Evolutionary conservation across 768 basidiomycete species (phyloP), one percentile per base, ranked within the genome.

Genomic region (Boletales sp.): DNA sequence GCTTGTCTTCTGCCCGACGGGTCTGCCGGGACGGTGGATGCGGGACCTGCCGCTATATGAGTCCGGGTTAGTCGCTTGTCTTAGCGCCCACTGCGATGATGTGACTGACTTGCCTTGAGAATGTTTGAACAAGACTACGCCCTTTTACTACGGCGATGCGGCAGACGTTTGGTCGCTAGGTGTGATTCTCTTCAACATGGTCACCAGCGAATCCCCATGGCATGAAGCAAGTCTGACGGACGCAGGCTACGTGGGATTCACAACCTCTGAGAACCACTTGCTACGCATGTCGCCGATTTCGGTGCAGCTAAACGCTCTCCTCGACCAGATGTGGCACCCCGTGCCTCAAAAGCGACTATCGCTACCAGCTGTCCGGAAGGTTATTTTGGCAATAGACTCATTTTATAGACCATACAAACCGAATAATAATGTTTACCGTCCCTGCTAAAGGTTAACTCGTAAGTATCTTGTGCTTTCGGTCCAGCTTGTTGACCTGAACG

Each of bases 161-260:
- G 24, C 24, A 27, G 1, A 27, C 24, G 6, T 27, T 27, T 27
- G 24, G 24, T 27, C 24, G 3, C 24, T 27, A 27, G 24, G 24
- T 6, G 7, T 27, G 24, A 27, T 95, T 56, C 79, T 95, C 44
- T 80, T 86, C 62, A 94, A 91, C 69, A 81, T 95, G 72, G 82
- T 88, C 43, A 84, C 84, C 47, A 81, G 82, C 8, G 19, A 21
- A 14, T 53, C 27, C 18, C 58, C 61, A 12, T 63, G 61, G 58
- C 47, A 53, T 7, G 53, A 47, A 34, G 58, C 61, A 1, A 31
- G 15, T 1, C 17, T 3, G 11, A 27, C 17, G 3, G 48, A 62
- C 34, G 32, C 4, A 17, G 15, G 10, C 0, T 62, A 49, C 27
- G 10, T 5, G 5, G 32, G 45, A 0, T 63, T 53, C 35, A 19